Base-by-base conservation (phyloP, 2,329 filamentous ascomycete genomes). In the Calycina herbarum region DNA sequence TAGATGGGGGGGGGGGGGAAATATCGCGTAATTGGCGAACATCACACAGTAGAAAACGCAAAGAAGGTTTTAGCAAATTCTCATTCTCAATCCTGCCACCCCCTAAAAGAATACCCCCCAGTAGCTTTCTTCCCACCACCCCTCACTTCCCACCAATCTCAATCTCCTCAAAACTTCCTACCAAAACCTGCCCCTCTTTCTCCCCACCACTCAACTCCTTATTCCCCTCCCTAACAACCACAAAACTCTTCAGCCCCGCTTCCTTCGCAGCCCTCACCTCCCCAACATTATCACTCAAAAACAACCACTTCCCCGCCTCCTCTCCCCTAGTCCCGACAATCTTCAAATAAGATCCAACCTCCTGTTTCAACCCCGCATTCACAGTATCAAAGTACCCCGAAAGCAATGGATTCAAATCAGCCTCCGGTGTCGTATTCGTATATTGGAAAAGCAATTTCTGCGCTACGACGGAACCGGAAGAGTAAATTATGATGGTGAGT, bases 401-500 rank as follows among this genome's bases (percentile, higher is more conserved):
- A 66, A 93, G 83, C 64, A 86, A 76, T 1, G 79, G 78, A 3
- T 82, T 85, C 72, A 91, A 76, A 75, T 92, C 86, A n/a, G 82
- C 79, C 1, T 67, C 64, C 1, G 48, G 38, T 20, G 82, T 82
- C 7, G 84, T 82, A 68, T 85, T 80, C 17, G 77, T 77, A 74
- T 93, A 86, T 67, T 83, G 82, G 78, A 94, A 94, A 68, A 94
- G 83, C 67, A 94, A 81, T 78, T 93, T 92, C 81, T 95, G 92
- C 15, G 92, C 92, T 24, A 89, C 83, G 5, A 94, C 89, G 27
- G 90, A 93, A 38, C 92, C 92, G 13, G 90, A 93, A 3, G 90
- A 93, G 79, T 94, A 95, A 74, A 95, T 94, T 72, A 90, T 86
- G 69, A 94, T 82, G 66, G 81, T 81, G 69, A 81, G 81, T 1